Percentiles rank a stretch among this genome's conserved stretches.
These are phyloP conservation scores for Apiospora saccharicola DNA, from an alignment of 2,329 filamentous ascomycete genomes.

Conservation along the genomic window DNA sequence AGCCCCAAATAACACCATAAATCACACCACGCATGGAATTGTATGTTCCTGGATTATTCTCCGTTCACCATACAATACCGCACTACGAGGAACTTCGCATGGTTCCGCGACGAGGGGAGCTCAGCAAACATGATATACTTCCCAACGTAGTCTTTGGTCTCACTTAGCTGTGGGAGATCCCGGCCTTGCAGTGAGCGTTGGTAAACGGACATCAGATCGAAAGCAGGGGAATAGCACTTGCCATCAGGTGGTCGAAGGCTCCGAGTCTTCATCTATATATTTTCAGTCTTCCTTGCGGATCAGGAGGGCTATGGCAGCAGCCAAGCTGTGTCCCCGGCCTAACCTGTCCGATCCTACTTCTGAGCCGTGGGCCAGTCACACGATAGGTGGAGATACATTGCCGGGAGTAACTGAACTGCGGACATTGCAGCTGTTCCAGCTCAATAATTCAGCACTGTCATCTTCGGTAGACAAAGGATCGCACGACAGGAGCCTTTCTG, in stretches of 20 bases:
- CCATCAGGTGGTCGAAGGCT: not conserved
- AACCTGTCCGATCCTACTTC: not conserved
- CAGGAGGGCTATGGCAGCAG: not conserved
- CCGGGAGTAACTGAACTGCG: not conserved
- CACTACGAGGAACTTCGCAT: not conserved
- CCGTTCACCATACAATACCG: not conserved
- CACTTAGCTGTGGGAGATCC: conserved; percentile 9
- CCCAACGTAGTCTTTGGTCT: not conserved
- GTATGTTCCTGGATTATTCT: not conserved
- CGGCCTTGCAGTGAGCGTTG: not conserved
- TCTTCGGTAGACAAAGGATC: not conserved
- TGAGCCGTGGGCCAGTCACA: not conserved
- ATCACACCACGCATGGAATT: not conserved
- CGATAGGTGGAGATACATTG: not conserved
- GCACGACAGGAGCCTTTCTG: not conserved
- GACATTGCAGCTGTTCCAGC: not conserved
- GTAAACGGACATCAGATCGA: not conserved
- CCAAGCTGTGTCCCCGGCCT: not conserved
- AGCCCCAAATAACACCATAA: not conserved
- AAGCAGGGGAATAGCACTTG: not conserved
- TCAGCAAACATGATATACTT: conserved; percentile 17
- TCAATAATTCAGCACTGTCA: not conserved
- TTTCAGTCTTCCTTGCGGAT: not conserved
- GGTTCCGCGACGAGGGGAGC: not conserved
- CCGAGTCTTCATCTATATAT: not conserved